These are phyloP conservation scores for Pseudocohnilembus persalinus DNA, from an alignment of 169 alveolate genomes.

Conservation along the genomic window DNA sequence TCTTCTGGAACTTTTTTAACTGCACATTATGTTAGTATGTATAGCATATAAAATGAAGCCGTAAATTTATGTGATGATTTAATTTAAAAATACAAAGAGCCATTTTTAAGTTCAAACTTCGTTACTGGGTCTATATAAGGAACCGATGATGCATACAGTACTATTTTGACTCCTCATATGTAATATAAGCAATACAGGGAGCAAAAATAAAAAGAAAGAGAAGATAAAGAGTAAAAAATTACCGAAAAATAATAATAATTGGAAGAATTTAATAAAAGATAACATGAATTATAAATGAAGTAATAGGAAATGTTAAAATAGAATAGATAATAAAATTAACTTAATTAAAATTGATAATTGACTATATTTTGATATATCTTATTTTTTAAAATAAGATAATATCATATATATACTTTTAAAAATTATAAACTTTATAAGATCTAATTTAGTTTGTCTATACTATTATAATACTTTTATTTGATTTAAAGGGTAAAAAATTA, in stretches of 20 bases:
- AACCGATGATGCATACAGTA: background rate
- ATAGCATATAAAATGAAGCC: background rate
- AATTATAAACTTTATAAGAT: too few species aligned
- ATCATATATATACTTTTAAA: too few species aligned
- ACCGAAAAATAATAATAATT: background rate
- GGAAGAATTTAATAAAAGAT: background rate
- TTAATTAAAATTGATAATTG: too few species aligned
- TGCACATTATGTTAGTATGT: background rate
- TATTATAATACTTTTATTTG: too few species aligned
- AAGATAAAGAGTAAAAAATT: background rate
- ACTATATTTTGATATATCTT: too few species aligned
- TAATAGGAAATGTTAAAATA: too few species aligned
- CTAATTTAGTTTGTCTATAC: too few species aligned
- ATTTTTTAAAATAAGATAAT: too few species aligned
- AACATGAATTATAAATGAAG: background rate
- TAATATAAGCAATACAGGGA: background rate
- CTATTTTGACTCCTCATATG: background rate
- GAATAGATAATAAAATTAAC: too few species aligned
- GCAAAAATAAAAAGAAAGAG: background rate
- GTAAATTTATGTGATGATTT: background rate
- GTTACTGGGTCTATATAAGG: background rate
- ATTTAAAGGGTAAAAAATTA: too few species aligned
- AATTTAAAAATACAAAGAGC: background rate
- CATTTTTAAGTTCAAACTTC: background rate
- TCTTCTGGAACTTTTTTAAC: background rate